phyloP scores from a whole-genome alignment of 768 basidiomycete genomes.

The Russula lepida region DNA sequence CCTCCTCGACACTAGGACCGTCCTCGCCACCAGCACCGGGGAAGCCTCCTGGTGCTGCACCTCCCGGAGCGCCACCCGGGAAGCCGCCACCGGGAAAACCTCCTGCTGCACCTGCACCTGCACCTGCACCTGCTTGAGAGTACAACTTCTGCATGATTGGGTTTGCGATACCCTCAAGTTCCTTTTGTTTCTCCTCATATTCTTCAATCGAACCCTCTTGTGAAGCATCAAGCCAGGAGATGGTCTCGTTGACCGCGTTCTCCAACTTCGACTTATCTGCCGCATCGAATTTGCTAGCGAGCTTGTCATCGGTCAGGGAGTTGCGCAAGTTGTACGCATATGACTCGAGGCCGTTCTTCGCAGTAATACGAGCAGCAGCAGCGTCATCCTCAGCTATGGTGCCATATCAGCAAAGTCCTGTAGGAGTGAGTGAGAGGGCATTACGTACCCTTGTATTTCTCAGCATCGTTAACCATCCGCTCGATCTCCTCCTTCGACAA shows the following conservation, averaged over 20 bases:
- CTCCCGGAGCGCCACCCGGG: constrained; percentile 39
- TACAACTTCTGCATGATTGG: constrained; percentile 72
- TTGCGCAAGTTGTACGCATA: constrained; percentile 94
- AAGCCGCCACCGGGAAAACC: constrained; percentile 32
- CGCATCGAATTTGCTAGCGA: constrained; percentile 79
- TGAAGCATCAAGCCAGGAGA: constrained; percentile 78
- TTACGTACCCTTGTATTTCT: constrained; percentile 73
- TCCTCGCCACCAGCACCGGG: constrained; percentile 53
- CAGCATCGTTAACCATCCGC: constrained; percentile 92
- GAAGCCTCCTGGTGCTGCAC: constrained; percentile 57
- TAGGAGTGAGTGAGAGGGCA: not conserved
- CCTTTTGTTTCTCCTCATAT: constrained; percentile 89
- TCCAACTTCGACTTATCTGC: constrained; percentile 82
- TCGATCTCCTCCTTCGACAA: constrained; percentile 97
- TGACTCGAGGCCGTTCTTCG: constrained; percentile 92
- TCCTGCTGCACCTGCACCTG: constrained; percentile 51
- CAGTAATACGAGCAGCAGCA: constrained; percentile 67
- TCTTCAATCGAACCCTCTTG: constrained; percentile 92
- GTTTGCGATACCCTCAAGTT: constrained; percentile 78
- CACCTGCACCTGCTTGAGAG: constrained; percentile 39
- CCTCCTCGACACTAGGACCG: constrained; percentile 88
- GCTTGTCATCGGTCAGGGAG: constrained; percentile 76
- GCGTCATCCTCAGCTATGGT: constrained; percentile 75
- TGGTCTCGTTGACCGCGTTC: constrained; percentile 70
- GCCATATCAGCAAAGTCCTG: constrained; percentile 11